These are phyloP conservation scores for Nicotiana undulata DNA, from an alignment of 257 asterid genomes.

Conservation along the genomic window DNA sequence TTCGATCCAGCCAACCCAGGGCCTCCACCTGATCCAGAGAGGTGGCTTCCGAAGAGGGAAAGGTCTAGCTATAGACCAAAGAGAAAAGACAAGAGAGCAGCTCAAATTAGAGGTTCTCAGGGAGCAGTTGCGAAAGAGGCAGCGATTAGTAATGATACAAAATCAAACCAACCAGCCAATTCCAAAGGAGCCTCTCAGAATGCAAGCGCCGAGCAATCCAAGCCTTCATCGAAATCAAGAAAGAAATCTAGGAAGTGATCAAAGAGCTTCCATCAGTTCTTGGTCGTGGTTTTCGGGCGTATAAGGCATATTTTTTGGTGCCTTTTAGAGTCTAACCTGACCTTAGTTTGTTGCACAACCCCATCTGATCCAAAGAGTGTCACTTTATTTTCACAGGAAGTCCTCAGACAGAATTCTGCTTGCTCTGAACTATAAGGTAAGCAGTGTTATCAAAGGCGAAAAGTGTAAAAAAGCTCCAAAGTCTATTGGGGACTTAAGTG, in stretches of 20 bases:
- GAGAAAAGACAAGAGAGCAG: slow-evolving; percentile 85
- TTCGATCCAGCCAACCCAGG: slow-evolving; percentile 87
- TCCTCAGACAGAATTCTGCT: neutral
- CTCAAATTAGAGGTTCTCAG: slow-evolving; percentile 88
- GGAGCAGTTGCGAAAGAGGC: slow-evolving; percentile 76
- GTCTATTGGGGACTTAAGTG: too few relatives aligned
- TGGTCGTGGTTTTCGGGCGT: neutral
- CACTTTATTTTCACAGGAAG: neutral
- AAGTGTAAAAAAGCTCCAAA: too few relatives aligned
- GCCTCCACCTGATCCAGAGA: slow-evolving; percentile 89
- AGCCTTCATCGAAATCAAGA: slow-evolving; percentile 51
- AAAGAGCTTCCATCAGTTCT: neutral
- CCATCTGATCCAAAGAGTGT: neutral
- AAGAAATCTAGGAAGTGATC: slow-evolving; percentile 67
- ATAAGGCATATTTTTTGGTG: neutral
- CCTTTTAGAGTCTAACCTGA: neutral
- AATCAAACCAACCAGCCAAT: slow-evolving; percentile 36
- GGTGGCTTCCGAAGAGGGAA: slow-evolving; percentile 92
- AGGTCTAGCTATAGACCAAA: slow-evolving; percentile 83
- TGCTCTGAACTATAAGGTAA: neutral
- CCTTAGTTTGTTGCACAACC: neutral
- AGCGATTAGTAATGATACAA: slow-evolving; percentile 22
- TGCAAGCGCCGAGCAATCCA: slow-evolving; percentile 37
- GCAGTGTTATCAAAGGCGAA: too few relatives aligned
- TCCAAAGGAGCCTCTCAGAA: slow-evolving; percentile 52